Percentiles rank a stretch among this genome's conserved stretches.
These are phyloP conservation scores for Pythium brachiatum DNA, from an alignment of 352 stramenopile genomes.

Conservation along the genomic window DNA sequence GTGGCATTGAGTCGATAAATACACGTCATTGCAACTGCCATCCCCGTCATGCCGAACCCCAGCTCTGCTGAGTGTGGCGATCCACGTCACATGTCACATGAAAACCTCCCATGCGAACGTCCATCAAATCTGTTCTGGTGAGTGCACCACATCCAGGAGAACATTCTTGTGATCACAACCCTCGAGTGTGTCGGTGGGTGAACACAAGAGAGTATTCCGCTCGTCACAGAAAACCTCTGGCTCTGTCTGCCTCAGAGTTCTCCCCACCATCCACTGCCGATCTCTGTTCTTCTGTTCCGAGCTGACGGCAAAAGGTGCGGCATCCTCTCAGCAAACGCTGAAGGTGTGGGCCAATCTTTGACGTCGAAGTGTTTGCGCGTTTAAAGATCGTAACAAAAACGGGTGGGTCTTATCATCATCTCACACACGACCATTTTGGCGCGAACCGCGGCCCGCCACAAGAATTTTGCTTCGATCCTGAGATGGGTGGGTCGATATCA, in stretches of 20 bases:
- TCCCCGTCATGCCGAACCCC: background rate
- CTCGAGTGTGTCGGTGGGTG: background rate
- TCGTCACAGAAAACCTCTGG: background rate
- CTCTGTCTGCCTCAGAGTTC: background rate
- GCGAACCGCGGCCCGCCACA: slow-evolving; percentile 9
- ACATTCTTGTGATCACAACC: slow-evolving; percentile 18
- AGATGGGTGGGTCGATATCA: slow-evolving; percentile 4
- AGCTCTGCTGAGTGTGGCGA: too few species aligned
- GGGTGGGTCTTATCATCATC: slow-evolving; percentile 8
- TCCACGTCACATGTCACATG: background rate
- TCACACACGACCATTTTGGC: background rate
- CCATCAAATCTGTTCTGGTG: background rate
- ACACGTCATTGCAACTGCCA: background rate
- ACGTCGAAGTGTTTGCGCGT: slow-evolving; percentile 24
- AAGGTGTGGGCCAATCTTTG: slow-evolving; percentile 27
- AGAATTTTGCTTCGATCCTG: slow-evolving; percentile 11
- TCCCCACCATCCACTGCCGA: slow-evolving; percentile 9
- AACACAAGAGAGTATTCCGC: background rate
- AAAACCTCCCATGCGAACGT: background rate
- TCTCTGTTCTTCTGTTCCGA: too few species aligned
- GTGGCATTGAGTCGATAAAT: background rate
- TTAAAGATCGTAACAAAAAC: slow-evolving; percentile 10
- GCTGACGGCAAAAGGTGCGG: background rate
- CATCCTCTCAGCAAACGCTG: background rate
- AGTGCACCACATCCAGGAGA: background rate